A percentile compares a stretch with the other conserved stretches of the same genome.
These are phyloP conservation scores for Rhizopus delemar DNA, from an alignment of 371 early-diverging fungal species.

Conservation along the genomic window DNA sequence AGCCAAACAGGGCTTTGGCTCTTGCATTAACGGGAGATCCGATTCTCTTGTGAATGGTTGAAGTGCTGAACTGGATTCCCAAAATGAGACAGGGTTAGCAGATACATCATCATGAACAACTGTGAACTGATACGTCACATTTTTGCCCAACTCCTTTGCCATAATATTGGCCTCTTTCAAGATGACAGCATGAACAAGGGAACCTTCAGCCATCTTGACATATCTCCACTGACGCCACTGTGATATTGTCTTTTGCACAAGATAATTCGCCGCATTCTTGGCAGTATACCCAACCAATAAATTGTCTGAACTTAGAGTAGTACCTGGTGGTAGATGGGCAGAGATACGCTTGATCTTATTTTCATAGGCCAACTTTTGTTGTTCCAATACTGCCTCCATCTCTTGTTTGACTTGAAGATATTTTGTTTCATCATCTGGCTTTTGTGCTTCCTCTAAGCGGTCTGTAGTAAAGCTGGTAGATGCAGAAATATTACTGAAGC, in stretches of 20 bases:
- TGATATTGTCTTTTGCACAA: slow-evolving; percentile 27
- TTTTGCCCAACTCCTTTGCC: slow-evolving; percentile 72
- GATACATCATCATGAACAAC: slow-evolving; percentile 59
- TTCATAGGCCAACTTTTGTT: slow-evolving; percentile 56
- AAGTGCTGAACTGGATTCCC: slow-evolving; percentile 55
- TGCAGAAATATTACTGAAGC: slow-evolving; percentile 36
- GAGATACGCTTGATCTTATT: slow-evolving; percentile 51
- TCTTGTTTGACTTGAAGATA: slow-evolving; percentile 49
- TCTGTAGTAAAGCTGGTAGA: slow-evolving; percentile 18
- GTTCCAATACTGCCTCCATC: slow-evolving; percentile 50
- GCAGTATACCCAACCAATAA: slow-evolving; percentile 37
- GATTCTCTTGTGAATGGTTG: slow-evolving; percentile 41
- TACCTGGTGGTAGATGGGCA: slow-evolving; percentile 39
- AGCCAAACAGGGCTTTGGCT: slow-evolving; percentile 58
- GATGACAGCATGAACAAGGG: slow-evolving; percentile 63
- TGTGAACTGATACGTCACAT: slow-evolving; percentile 77
- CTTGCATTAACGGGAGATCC: slow-evolving; percentile 44
- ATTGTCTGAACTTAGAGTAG: slow-evolving; percentile 32
- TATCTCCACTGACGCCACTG: slow-evolving; percentile 66
- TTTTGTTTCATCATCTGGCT: slow-evolving; percentile 37
- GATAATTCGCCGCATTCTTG: slow-evolving; percentile 39
- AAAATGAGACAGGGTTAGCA: slow-evolving; percentile 54
- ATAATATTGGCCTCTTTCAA: slow-evolving; percentile 86
- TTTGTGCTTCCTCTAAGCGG: slow-evolving; percentile 46
- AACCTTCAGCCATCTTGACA: slow-evolving; percentile 68